Evolutionary conservation across 495 filamentous ascomycete genomes (phyloP), one percentile per base, ranked within the genome.

Genomic region (Chlorociboria aeruginascens): DNA sequence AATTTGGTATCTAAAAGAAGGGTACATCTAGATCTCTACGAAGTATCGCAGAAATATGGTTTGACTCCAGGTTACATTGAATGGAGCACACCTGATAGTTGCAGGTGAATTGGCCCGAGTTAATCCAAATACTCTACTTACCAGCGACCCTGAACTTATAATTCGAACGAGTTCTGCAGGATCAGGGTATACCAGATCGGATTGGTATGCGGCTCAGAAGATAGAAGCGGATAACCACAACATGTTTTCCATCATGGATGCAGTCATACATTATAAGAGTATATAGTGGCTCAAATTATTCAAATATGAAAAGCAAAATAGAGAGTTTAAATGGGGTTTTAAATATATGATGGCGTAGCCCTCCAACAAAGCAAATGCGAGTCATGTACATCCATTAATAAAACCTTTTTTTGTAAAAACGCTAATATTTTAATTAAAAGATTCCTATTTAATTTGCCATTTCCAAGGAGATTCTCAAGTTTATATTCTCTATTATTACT

Each of bases 41-140:
- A 44, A 33, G 42, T 44, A 6, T 16, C 32, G 14, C 20, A 32
- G 29, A 32, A 32, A 30, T 33, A 44, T 30, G 42, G 38, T 40
- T 9, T 20, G 11, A 36, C 7, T 6, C 33, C 33, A 36, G 20
- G 4, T 25, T 4, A 25, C 4, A 25, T 25, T 25, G 4, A 25
- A 25, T 25, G 4, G 4, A 25, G 20, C 20, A 4, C 20, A 25
- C 4, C 20, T 25, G 4, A 25, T 25, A 25, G 20, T 25, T 6
- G 6, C 11, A 68, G 65, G 66, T 6, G 49, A 65, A 1, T 52
- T 70, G 3, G 67, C 63, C 3, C 56, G 69, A 8, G 63, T 69
- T 40, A 67, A 63, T 6, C 68, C 69, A 8, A 68, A 68, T 30
- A 51, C 58, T 34, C 50, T 73, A 39, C 31, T 73, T 33, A 64